Evolutionary conservation across 148 eudicot genomes (phyloP).

Genomic region (Bassia scoparia): DNA sequence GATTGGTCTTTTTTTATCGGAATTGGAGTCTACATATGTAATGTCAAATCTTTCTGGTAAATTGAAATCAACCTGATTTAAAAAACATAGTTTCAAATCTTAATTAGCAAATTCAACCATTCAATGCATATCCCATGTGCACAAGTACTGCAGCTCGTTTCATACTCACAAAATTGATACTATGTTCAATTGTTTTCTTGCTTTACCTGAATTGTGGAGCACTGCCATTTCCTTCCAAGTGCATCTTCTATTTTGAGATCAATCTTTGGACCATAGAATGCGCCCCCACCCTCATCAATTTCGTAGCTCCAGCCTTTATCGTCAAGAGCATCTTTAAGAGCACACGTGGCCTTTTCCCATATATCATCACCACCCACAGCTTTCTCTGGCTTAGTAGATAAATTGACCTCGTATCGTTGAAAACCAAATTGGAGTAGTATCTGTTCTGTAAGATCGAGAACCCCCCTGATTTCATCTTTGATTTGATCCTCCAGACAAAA

Average conservation of each 20-base stretch:
- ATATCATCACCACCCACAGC: constrained; percentile 92
- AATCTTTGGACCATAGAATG: constrained; percentile 96
- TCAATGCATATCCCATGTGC: neutral
- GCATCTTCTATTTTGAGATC: constrained; percentile 99
- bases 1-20: constrained; percentile 85
- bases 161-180: neutral
- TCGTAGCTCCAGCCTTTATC: constrained; percentile 97
- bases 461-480: constrained; percentile 91
- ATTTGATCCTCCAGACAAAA: constrained; percentile 96
- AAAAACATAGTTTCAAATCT: neutral
- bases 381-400: constrained; percentile 92
- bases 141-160: neutral
- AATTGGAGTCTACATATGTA: constrained; percentile 79
- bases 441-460: constrained; percentile 87
- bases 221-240: constrained; percentile 99
- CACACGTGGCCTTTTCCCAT: constrained; percentile 91
- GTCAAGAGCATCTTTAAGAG: constrained; percentile 80
- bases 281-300: constrained; percentile 97
- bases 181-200: neutral
- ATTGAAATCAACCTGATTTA: constrained; percentile 89
- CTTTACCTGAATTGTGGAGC: constrained; percentile 87
- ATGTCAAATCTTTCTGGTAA: constrained; percentile 94
- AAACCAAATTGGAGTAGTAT: constrained; percentile 89
- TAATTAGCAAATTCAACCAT: constrained; percentile 4
- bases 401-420: constrained; percentile 86